Evolutionary conservation across 1,139 yeast genomes (phyloP).

Genomic region (Torulaspora pretoriensis): DNA sequence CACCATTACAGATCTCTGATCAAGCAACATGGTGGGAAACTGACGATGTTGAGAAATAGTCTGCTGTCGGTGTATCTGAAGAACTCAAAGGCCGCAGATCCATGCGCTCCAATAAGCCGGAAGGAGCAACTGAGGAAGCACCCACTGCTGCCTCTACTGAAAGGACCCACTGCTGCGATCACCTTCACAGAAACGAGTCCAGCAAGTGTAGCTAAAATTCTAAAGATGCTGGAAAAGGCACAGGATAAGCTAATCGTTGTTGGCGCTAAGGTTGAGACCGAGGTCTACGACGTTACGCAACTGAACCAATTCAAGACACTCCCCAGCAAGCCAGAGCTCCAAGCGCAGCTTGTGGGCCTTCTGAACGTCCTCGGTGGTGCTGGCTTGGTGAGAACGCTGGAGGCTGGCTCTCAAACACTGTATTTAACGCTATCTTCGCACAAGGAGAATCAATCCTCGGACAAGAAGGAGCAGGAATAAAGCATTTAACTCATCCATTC

Average conservation of each 20-base stretch:
- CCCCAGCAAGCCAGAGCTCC: conserved; percentile 67
- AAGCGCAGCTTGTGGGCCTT: conserved; percentile 80
- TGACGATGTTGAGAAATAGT: conserved; percentile 63
- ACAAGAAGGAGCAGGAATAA: conserved; percentile 13
- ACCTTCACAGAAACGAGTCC: conserved; percentile 69
- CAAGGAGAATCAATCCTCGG: conserved; percentile 32
- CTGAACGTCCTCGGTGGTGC: conserved; percentile 83
- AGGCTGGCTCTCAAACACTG: conserved; percentile 59
- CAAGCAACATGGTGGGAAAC: conserved; percentile 56
- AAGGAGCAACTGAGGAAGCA: conserved; percentile 48
- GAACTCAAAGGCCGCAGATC: conserved; percentile 65
- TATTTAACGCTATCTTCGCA: conserved; percentile 71
- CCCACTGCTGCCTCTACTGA: conserved; percentile 64
- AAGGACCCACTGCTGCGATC: conserved; percentile 86
- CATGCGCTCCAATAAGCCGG: conserved; percentile 55
- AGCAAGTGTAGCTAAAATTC: conserved; percentile 53
- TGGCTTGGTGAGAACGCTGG: conserved; percentile 78
- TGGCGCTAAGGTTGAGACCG: conserved; percentile 77
- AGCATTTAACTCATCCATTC: conserved; percentile 1
- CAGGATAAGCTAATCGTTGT: conserved; percentile 73
- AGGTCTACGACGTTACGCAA: conserved; percentile 49
- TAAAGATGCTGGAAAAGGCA: conserved; percentile 56
- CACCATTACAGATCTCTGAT: conserved; percentile 59
- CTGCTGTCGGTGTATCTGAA: conserved; percentile 73
- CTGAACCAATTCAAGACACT: conserved; percentile 64